Base-by-base conservation (phyloP, 192 early-diverging fungal species). In the Linnemannia elongata region DNA sequence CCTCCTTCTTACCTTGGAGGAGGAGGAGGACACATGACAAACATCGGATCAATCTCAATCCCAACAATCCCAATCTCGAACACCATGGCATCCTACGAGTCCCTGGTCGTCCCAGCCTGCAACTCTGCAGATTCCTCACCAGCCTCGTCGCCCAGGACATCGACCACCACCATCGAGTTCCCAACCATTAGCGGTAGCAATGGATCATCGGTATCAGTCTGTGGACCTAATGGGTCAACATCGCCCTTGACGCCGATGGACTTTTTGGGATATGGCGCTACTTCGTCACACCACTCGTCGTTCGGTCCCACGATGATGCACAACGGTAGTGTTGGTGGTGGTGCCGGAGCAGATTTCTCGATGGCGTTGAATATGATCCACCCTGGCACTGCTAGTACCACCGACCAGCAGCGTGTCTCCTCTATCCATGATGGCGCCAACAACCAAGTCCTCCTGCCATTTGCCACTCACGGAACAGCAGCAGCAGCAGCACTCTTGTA, bases 101-200 rank as follows among this genome's bases (percentile, higher is more conserved):
- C 85, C 10, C 41, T 87, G 45, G 85, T 81, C 12, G 85, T 87
- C 10, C 85, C 85, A 45, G 85, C 85, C 27, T 87, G 76, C 13
- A 78, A 70, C 0, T 80, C 83, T 3, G 45, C 85, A 33, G 54
- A 49, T 8, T 87, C 85, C 9, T 87, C 85, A 0, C 69, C 72
- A 4, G 38, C 69, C 12, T 78, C 79, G 8, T 87, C 85, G 1
- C 85, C 85, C 33, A 72, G 60, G 17, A 54, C 35, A 3, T n/a
- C 60, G 30, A 27, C n/a, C 13, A 13, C 60, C 13, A 66, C 60
- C 30, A 66, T 66, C 30, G 60, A 33, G 13, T 30, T 66, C 27
- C 60, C 30, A 15, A 15, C 27, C 13, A 33, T 7, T 55, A 7
- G 17, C 18, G 52, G n/a, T 45, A 45, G 44, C 60, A 66, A 30